phyloP scores from a whole-genome alignment of 2,329 filamentous ascomycete species.

The Neonectria faginata region DNA sequence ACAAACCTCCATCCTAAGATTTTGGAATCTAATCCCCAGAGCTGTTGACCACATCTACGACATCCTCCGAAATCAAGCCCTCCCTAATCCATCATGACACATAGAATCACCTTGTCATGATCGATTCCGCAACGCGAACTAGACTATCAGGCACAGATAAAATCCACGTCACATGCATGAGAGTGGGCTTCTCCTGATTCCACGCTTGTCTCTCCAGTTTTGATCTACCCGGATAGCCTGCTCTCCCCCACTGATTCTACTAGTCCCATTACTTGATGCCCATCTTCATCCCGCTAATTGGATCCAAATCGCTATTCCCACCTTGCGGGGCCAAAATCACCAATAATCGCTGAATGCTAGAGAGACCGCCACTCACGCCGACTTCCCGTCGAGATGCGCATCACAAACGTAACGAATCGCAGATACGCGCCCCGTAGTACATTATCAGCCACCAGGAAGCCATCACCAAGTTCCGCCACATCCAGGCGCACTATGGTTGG shows the following conservation, averaged over 20 bases:
- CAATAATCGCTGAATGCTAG: not conserved
- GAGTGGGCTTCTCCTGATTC: not conserved
- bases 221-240: not conserved
- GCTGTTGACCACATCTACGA: not conserved
- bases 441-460: conserved; percentile 19
- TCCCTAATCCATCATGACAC: conserved; percentile 1
- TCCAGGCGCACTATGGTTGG: conserved; percentile 25
- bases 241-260: not conserved
- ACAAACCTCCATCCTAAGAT: not conserved
- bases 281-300: not conserved
- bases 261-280: not conserved
- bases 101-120: not conserved
- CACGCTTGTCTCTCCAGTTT: not conserved
- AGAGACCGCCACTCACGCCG: not conserved
- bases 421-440: conserved; percentile 16
- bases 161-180: not conserved
- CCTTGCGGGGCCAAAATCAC: not conserved
- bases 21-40: not conserved
- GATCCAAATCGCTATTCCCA: conserved; percentile 1
- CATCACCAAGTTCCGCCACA: conserved; percentile 21
- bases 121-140: not conserved
- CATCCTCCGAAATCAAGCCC: not conserved
- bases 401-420: conserved; percentile 4
- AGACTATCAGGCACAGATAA: not conserved
- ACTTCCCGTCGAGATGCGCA: not conserved